Evolutionary conservation across 2,329 filamentous ascomycete species (phyloP), one percentile per base, ranked within the genome.

Genomic region (Lachnellula subtilissima): DNA sequence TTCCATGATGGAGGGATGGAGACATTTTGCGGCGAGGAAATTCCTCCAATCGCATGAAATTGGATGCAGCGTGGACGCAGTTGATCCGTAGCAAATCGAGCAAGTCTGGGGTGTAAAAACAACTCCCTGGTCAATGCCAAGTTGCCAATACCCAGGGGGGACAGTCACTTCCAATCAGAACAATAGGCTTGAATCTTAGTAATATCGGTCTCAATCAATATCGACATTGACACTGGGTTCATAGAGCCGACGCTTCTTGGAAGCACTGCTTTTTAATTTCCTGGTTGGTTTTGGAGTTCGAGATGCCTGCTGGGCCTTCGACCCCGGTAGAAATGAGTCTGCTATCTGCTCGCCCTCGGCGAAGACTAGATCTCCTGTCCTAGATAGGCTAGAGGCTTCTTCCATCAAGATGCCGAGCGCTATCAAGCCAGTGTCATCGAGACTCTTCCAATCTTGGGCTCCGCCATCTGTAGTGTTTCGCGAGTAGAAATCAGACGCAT

Each of bases 341-440:
- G 54, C 42, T 22, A 52, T 23, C 48, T 58, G 56, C 43, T 61
- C 66, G 35, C 76, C 79, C 68, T 91, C 87, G 0, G 86, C 83
- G 66, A 93, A 87, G 1, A 87, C 86, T 48, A 90, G 70, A 70
- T 91, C 85, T 22, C 88, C 89, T 12, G 76, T 80, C 53, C 77
- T 74, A 4, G 87, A 88, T 19, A 92, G 72, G 5, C 78, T 76
- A 15, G 81, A 78, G 2, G 82, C 80, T 71, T 93, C 89, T 71
- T 93, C 88, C 43, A 92, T 73, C 55, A 93, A 71, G 49, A 93
- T 83, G 1, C 88, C 88, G 65, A 93, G 77, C 1, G 88, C 87
- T 53, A 93, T 73, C 56, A 93, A 75, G 4, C 88, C 88, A 14
- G 87, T 90, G 73, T 90, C 89, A 67, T 93, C 87, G 81, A 93